Base-by-base conservation (phyloP, 2,329 filamentous ascomycete genomes). In the Pseudocercospora macadamiae region DNA sequence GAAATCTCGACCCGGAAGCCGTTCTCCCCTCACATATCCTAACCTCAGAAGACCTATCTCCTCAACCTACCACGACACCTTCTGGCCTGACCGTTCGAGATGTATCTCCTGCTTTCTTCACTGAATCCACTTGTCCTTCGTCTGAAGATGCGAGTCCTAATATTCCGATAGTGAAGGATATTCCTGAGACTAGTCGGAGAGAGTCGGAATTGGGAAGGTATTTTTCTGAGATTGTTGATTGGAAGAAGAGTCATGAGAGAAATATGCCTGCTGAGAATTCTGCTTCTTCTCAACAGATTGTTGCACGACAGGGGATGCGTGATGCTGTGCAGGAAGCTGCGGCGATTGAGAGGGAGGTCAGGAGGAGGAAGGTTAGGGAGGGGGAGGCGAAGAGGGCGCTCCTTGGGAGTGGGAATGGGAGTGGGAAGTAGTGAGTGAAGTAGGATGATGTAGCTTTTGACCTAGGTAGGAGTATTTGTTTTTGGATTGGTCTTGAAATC, bases 251-350 rank as follows among this genome's bases (percentile, higher is more conserved):
- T n/a, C 28, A 8, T 23, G 19, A 48, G 14, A n/a, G 30, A 19
- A 8, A 3, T 19, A 18, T 34, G 48, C 34, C 14, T 9, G n/a
- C 36, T 55, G 6, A 36, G 47, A 19, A 48, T 32, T n/a, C 37
- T 7, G 25, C 36, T 7, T 44, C 60, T 2, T 47, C 59, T 39
- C 48, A 51, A 19, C 51, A 61, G 23, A 52, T 57, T 7, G 55
- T 63, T n/a, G n/a, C n/a, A 8, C 45, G 58, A 8, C 55, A 64
- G 39, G 59, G 49, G 7, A 61, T 61, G 57, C 21, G 64, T 44
- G 19, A 55, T 37, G 63, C 62, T 21, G 63, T 64, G 47, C 61
- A 62, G 57, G 61, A 66, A 25, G 65, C 65, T 47, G 65, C 66
- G 8, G 61, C 56, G 12, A 48, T 59, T 23, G 66, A 69, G 59